Evolutionary conservation across 2,329 filamentous ascomycete genomes (phyloP).

Genomic region (Pyrenophora graminea): DNA sequence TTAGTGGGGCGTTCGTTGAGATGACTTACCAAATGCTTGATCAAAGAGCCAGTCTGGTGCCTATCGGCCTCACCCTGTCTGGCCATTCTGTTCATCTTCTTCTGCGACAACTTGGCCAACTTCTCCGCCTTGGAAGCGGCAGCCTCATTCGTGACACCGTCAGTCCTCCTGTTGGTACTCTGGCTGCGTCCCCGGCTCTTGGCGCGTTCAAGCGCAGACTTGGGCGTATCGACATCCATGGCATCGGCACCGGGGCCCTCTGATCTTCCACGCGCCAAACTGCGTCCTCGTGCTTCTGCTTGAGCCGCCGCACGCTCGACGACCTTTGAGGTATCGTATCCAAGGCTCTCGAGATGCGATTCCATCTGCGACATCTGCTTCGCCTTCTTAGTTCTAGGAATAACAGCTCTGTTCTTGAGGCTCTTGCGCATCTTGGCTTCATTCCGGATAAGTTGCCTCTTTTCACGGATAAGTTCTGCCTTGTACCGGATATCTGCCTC

Average conservation of each 20-base stretch:
- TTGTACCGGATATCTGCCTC: conserved; percentile 87
- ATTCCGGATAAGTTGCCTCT: conserved; percentile 88
- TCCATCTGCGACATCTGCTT: conserved; percentile 88
- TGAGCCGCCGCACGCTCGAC: conserved; percentile 67
- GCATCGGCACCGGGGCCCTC: conserved; percentile 59
- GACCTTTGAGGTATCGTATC: conserved; percentile 79
- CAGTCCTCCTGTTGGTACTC: conserved; percentile 71
- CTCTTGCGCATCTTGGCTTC: conserved; percentile 94
- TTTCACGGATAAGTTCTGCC: conserved; percentile 93
- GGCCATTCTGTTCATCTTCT: conserved; percentile 98
- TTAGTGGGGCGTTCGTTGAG: not conserved
- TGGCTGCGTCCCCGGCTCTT: conserved; percentile 72
- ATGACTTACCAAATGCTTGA: conserved; percentile 84
- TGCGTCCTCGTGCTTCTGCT: conserved; percentile 73
- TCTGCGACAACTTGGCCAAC: conserved; percentile 86
- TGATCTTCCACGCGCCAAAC: conserved; percentile 64
- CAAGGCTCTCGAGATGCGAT: conserved; percentile 79
- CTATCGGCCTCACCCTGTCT: conserved; percentile 96
- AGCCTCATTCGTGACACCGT: conserved; percentile 72
- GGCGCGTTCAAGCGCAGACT: conserved; percentile 57
- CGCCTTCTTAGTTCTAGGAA: conserved; percentile 79
- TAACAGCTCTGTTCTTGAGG: conserved; percentile 94
- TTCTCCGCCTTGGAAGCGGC: conserved; percentile 80
- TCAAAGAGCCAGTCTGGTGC: conserved; percentile 77
- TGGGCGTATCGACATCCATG: conserved; percentile 68